Base-by-base conservation (phyloP, 1,284 basidiomycete species). In the Sanghuangporus sanghuang region DNA sequence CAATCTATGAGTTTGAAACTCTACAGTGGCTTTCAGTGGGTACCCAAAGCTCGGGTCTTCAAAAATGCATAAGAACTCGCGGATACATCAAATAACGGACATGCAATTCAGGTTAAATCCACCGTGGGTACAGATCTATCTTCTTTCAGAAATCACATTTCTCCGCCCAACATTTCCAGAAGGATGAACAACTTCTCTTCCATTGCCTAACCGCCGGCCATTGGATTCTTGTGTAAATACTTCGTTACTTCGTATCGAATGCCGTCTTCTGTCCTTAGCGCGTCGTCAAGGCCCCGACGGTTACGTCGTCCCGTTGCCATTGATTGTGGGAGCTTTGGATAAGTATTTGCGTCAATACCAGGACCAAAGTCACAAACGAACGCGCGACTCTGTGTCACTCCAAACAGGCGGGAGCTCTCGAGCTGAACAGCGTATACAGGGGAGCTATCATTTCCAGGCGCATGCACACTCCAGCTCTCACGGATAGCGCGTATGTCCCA, bases 351-450 rank as follows among this genome's bases (percentile, higher is more conserved):
- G 2, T 72, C 78, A n/a, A 85, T 79, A 11, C 81, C 83, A 18
- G 83, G 82, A 4, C 88, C 87, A 73, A 92, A 92, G 72, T 92
- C 90, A 62, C 86, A 82, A 11, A 90, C 84, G 70, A 92, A 92
- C 9, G 87, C 81, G 42, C 89, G 76, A 67, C 83, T 85, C 70
- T 91, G 84, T 3, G 87, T 91, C 6, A 79, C 87, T 7, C 89
- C 90, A 67, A 87, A 92, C 48, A 91, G 73, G 35, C 90, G 82
- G 7, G 88, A 85, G 67, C 87, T 85, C 72, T 92, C 90, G 23
- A 90, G 73, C 38, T 85, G 72, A 59, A 92, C 71, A 3, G 82
- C 81, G 70, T 91, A 92, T 7, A 92, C 87, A 0, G 90, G 90
- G 2, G 86, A 89, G 0, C 80, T 74, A 69, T 90, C 88, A 68